Base-by-base conservation (phyloP, 768 basidiomycete genomes). In the Podaxis mareebaensis region DNA sequence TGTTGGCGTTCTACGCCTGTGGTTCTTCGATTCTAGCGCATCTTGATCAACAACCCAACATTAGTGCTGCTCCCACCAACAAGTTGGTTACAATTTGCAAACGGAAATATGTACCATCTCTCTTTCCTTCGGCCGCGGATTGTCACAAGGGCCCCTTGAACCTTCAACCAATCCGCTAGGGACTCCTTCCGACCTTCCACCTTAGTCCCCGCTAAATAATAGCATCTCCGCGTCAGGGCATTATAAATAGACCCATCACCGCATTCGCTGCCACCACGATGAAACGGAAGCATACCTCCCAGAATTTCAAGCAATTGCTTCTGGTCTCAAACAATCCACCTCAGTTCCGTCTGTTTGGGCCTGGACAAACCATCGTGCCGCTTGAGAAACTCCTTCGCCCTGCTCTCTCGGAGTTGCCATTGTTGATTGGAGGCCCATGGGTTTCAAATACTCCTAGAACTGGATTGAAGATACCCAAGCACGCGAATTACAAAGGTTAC, bases 391-490 rank as follows among this genome's bases (percentile, higher is more conserved):
- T 83, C 76, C 1, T 71, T 71, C 1, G 85, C 91, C 26, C 79
- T 69, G 1, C 87, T 89, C 3, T 76, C 72, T 58, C 76, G 74
- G 63, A 98, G 87, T 39, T 84, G 85, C n/a, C 74, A 70, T 22
- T 97, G 74, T 2, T 13, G 84, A 81, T 72, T 98, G 96, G 72
- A 88, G 96, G 3, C 3, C 30, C 33, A 33, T 85, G 84, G 0
- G 96, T 98, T 75, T 99, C 96, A 71, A 99, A 98, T 3, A 93
- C 95, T 2, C 96, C 96, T 1, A 90, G 88, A 13, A 98, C 77
- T 17, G 86, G 78, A 3, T 84, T 79, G 70, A 95, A 97, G 59
- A 92, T 82, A 68, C 96, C 95, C 93, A 93, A 98, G 69, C 97
- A 96, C 24, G 95, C 79, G 1, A 99, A 82, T 2, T 33, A 85